A percentile compares a stretch with the other conserved stretches of the same genome.
These are phyloP conservation scores for Patellaria atrata DNA, from an alignment of 495 filamentous ascomycete species.

Conservation along the genomic window DNA sequence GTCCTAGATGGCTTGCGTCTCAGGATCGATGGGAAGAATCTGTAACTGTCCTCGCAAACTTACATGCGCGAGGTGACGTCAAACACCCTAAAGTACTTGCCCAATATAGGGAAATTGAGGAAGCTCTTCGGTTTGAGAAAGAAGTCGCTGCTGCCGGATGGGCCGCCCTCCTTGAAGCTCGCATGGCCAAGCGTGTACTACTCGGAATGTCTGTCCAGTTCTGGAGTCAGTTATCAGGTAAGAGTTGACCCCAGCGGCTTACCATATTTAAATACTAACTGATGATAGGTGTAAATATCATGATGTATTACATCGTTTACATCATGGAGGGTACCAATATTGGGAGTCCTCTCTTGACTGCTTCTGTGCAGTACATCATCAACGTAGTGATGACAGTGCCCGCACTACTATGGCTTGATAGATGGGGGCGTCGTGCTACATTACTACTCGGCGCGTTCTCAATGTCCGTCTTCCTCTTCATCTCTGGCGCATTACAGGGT, in stretches of 20 bases:
- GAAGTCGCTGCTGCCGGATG: constrained; percentile 39
- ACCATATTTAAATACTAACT: background rate
- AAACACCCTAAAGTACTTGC: constrained; percentile 46
- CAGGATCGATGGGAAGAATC: constrained; percentile 63
- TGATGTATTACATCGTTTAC: constrained; percentile 54
- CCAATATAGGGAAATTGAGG: constrained; percentile 50
- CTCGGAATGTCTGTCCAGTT: constrained; percentile 60
- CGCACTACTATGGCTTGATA: constrained; percentile 30
- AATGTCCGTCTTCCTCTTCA: constrained; percentile 18
- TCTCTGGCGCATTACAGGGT: constrained; percentile 17
- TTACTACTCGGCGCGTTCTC: constrained; percentile 16
- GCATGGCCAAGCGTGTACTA: constrained; percentile 49
- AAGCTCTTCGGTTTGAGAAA: constrained; percentile 44
- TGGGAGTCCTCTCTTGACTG: constrained; percentile 46
- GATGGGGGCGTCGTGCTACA: constrained; percentile 12
- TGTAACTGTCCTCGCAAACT: constrained; percentile 43
- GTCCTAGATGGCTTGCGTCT: constrained; percentile 59
- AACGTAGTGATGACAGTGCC: constrained; percentile 50
- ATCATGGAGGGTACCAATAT: constrained; percentile 53
- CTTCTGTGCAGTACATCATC: constrained; percentile 62
- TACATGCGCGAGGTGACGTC: constrained; percentile 46
- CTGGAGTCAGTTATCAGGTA: constrained; percentile 56
- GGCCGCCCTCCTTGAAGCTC: constrained; percentile 39
- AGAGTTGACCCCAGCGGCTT: constrained; percentile 43
- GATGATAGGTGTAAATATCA: constrained; percentile 24